phyloP scores from a whole-genome alignment of 1,284 basidiomycete genomes.

The Cryptococcus jaspeensis region DNA sequence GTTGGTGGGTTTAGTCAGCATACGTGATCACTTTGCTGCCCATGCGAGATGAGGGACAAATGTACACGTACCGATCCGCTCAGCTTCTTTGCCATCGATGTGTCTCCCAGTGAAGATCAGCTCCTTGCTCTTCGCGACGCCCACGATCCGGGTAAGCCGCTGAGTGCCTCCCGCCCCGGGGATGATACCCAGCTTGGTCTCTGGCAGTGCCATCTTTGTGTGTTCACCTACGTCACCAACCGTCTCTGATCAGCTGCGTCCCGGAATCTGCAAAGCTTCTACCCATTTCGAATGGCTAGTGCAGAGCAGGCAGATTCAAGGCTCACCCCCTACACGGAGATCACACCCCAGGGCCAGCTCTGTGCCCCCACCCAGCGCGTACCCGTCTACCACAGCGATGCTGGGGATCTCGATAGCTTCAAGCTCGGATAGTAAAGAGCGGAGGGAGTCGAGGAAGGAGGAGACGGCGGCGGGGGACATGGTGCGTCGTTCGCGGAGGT shows the following conservation, averaged over 20 bases:
- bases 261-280: background rate
- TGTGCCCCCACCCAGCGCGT: conserved; percentile 85
- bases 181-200: conserved; percentile 84
- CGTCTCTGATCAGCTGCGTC: conserved; percentile 1
- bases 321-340: conserved; percentile 74
- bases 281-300: background rate
- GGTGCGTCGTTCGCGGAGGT: conserved; percentile 76
- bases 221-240: conserved; percentile 58
- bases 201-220: conserved; percentile 68
- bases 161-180: conserved; percentile 95
- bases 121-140: conserved; percentile 80
- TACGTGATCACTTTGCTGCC: too few relatives aligned
- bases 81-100: conserved; percentile 66
- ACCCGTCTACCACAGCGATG: conserved; percentile 88
- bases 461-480: conserved; percentile 75
- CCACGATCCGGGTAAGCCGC: conserved; percentile 75
- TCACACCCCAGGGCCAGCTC: conserved; percentile 86
- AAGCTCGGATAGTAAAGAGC: conserved; percentile 68
- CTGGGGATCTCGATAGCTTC: conserved; percentile 82
- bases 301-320: background rate
- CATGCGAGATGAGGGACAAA: background rate
- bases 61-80: conserved; percentile 64
- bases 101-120: conserved; percentile 75
- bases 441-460: conserved; percentile 74
- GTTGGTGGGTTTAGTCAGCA: background rate